Conservation (phyloP, 2,329 filamentous ascomycete species). For the Aureobasidium sp. region DNA sequence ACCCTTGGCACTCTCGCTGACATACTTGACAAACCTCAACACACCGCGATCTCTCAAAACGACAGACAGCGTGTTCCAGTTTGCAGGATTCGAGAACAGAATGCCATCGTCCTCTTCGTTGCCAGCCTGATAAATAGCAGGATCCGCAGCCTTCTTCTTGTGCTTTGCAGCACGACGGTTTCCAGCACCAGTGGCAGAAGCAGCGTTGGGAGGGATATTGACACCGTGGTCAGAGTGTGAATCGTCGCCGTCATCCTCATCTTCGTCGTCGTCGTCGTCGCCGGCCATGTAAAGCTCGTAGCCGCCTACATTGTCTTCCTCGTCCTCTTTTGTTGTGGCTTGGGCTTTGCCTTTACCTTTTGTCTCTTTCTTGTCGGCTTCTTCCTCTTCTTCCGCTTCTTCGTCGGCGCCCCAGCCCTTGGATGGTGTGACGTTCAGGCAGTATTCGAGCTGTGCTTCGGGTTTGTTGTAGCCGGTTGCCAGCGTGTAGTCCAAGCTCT, state of each 20-base stretch:
- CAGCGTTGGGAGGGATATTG: slow-evolving; percentile 28
- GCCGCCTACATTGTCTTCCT: slow-evolving; percentile 59
- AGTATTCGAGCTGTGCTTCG: slow-evolving; percentile 76
- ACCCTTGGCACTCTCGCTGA: slow-evolving; percentile 72
- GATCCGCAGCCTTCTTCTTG: slow-evolving; percentile 48
- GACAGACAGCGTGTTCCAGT: slow-evolving; percentile 87
- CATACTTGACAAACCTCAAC: slow-evolving; percentile 93
- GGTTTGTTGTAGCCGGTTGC: slow-evolving; percentile 72
- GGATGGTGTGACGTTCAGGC: slow-evolving; percentile 78
- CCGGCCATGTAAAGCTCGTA: slow-evolving; percentile 93
- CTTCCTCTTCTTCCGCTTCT: slow-evolving; percentile 26
- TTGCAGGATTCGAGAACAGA: slow-evolving; percentile 60
- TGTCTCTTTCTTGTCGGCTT: slow-evolving; percentile 18
- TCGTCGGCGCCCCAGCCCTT: slow-evolving; percentile 71
- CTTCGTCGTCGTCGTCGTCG: slow-evolving; percentile 60
- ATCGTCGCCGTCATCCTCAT: slow-evolving; percentile 40
- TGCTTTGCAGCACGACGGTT: slow-evolving; percentile 34
- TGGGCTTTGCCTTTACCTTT: slow-evolving; percentile 28
- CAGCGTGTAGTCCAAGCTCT: slow-evolving; percentile 83
- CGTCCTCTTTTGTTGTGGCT: slow-evolving; percentile 26
- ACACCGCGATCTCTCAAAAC: slow-evolving; percentile 81
- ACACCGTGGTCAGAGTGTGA: slow-evolving; percentile 33
- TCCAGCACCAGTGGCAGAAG: slow-evolving; percentile 40
- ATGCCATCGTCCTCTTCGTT: slow-evolving; percentile 68
- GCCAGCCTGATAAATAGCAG: slow-evolving; percentile 75